Percentiles rank a stretch among this genome's conserved stretches.
phyloP scores from a whole-genome alignment of 73 alveolate species.

The Paramecium tetraurelia region DNA sequence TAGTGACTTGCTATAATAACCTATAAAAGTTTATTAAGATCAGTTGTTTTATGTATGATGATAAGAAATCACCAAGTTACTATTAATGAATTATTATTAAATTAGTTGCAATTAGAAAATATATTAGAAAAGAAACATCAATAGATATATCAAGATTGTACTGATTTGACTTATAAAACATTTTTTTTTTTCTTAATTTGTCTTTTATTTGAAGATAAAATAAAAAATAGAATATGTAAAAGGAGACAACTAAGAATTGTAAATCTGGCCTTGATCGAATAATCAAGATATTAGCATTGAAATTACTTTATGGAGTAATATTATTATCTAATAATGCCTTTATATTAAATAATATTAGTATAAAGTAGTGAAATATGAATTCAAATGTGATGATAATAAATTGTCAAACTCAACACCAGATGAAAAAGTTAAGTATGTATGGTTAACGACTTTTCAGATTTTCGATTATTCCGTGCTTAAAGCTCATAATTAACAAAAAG shows the following conservation, averaged over 20 bases:
- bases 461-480: neutral
- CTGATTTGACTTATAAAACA: neutral
- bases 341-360: neutral
- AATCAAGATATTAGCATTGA: neutral
- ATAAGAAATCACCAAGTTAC: neutral
- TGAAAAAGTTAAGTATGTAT: neutral
- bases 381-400: neutral
- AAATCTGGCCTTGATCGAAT: neutral
- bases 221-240: neutral
- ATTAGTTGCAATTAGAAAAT: neutral
- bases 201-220: too few species aligned
- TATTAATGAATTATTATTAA: neutral
- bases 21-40: neutral
- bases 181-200: neutral
- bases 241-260: neutral
- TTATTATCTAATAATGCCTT: neutral
- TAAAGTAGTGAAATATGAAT: too few species aligned
- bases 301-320: neutral
- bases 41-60: neutral
- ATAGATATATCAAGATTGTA: neutral
- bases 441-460: neutral
- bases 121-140: neutral
- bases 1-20: neutral
- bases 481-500: neutral
- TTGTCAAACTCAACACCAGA: neutral